Percentiles rank a stretch among this genome's conserved stretches.
phyloP scores from a whole-genome alignment of 768 basidiomycete species.

The Rhodocollybia butyracea region DNA sequence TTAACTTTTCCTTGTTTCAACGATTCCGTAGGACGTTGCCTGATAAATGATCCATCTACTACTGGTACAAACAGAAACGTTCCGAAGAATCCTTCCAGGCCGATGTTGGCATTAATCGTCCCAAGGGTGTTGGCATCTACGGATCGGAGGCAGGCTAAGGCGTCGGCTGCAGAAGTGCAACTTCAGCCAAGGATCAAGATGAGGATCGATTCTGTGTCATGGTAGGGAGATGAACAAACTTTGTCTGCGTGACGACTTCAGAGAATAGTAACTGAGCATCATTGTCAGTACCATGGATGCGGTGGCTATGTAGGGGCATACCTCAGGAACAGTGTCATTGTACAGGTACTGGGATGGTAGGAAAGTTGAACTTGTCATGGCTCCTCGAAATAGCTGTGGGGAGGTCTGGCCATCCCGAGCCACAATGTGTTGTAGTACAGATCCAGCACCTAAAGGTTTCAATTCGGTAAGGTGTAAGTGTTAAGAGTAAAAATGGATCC shows the following conservation, averaged over 20 bases:
- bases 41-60: constrained; percentile 32
- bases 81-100: constrained; percentile 22
- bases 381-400: constrained; percentile 27
- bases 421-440: constrained; percentile 30
- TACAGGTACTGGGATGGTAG: constrained; percentile 31
- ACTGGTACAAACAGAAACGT: constrained; percentile 31
- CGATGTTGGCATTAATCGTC: constrained; percentile 23
- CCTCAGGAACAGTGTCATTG: constrained; percentile 27
- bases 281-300: too few relatives aligned
- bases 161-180: constrained; percentile 15
- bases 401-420: constrained; percentile 29
- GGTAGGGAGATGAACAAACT: constrained; percentile 10
- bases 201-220: not conserved
- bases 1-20: constrained; percentile 25
- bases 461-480: not conserved
- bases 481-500: not conserved
- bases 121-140: constrained; percentile 19
- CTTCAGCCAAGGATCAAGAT: constrained; percentile 8
- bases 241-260: constrained; percentile 17
- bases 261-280: constrained; percentile 17
- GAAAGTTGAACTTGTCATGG: constrained; percentile 31
- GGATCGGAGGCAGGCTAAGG: constrained; percentile 16
- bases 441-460: constrained; percentile 23
- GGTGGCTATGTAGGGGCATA: not conserved
- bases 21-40: constrained; percentile 27